Evolutionary conservation across 768 basidiomycete species (phyloP).

Genomic region (Tephrocybe rancida): DNA sequence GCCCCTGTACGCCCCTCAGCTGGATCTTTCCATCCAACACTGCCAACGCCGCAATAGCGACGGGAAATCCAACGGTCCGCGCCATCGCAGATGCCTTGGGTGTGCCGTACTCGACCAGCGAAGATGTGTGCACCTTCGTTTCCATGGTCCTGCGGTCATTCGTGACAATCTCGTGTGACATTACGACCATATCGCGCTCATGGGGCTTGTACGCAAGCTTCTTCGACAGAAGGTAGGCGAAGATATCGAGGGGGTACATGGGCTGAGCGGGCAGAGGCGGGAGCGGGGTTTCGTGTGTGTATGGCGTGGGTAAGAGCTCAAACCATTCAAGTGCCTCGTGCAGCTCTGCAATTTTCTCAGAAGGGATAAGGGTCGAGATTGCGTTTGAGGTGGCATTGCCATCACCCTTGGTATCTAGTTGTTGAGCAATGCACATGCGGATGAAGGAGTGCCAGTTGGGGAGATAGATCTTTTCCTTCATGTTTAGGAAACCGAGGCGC

Average conservation of each 20-base stretch:
- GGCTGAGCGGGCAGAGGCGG: conserved; percentile 46
- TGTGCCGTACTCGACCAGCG: conserved; percentile 60
- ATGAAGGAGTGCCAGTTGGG: conserved; percentile 42
- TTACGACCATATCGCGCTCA: conserved; percentile 87
- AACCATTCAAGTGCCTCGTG: conserved; percentile 56
- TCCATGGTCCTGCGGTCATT: conserved; percentile 16
- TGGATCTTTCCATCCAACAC: conserved; percentile 62
- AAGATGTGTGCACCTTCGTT: conserved; percentile 66
- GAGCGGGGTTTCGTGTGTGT: conserved; percentile 20
- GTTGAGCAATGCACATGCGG: conserved; percentile 23
- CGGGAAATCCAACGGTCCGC: conserved; percentile 85
- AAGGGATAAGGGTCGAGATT: conserved; percentile 21
- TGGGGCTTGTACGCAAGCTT: conserved; percentile 66
- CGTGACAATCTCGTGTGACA: conserved; percentile 81
- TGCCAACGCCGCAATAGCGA: conserved; percentile 78
- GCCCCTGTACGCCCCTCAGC: conserved; percentile 69
- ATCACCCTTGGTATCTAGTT: conserved; percentile 17
- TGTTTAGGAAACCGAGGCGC: conserved; percentile 66
- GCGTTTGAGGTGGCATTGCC: conserved; percentile 15
- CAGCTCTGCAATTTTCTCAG: conserved; percentile 24
- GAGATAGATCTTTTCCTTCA: conserved; percentile 33
- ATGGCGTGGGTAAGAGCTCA: conserved; percentile 22
- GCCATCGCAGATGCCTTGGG: conserved; percentile 78
- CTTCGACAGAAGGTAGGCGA: conserved; percentile 71
- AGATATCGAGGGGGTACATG: conserved; percentile 66